A percentile compares a stretch with the other conserved stretches of the same genome.
These are phyloP conservation scores for Gnaphalium uliginosum DNA, from an alignment of 129 eudicot species.

Conservation along the genomic window DNA sequence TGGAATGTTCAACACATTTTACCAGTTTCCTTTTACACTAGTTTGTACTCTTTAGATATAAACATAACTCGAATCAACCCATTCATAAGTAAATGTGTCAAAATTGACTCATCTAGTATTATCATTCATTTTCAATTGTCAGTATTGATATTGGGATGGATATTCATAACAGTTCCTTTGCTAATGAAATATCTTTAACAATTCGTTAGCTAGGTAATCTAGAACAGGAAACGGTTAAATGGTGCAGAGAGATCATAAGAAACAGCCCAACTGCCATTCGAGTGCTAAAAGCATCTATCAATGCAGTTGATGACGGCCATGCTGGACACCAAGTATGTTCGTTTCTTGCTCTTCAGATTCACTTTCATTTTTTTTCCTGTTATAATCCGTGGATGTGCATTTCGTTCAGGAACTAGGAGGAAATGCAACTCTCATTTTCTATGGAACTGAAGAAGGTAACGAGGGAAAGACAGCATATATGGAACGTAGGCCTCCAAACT, in stretches of 20 bases:
- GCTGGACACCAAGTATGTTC: slow-evolving; percentile 87
- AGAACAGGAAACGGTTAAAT: slow-evolving; percentile 87
- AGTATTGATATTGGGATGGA: neutral
- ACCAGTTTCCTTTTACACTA: no score
- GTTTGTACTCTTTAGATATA: no score
- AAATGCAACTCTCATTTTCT: slow-evolving; percentile 85
- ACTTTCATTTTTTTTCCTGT: neutral
- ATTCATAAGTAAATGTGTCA: no score
- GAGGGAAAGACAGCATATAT: slow-evolving; percentile 88
- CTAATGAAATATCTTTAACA: slow-evolving; percentile 16
- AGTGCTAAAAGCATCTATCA: slow-evolving; percentile 76
- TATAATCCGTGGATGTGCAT: neutral
- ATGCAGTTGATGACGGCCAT: slow-evolving; percentile 96
- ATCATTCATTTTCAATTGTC: no score
- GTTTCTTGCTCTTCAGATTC: neutral
- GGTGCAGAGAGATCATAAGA: slow-evolving; percentile 93
- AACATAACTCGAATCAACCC: neutral
- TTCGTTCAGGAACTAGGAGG: slow-evolving; percentile 82
- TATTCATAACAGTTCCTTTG: neutral
- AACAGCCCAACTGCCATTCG: slow-evolving; percentile 96
- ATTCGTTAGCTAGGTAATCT: slow-evolving; percentile 61
- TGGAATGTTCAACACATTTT: no score
- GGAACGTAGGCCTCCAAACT: slow-evolving; percentile 87
- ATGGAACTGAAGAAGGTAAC: slow-evolving; percentile 92
- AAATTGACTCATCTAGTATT: no score